Conservation (phyloP, 306 rosid species). For the Fragaria vesca region DNA sequence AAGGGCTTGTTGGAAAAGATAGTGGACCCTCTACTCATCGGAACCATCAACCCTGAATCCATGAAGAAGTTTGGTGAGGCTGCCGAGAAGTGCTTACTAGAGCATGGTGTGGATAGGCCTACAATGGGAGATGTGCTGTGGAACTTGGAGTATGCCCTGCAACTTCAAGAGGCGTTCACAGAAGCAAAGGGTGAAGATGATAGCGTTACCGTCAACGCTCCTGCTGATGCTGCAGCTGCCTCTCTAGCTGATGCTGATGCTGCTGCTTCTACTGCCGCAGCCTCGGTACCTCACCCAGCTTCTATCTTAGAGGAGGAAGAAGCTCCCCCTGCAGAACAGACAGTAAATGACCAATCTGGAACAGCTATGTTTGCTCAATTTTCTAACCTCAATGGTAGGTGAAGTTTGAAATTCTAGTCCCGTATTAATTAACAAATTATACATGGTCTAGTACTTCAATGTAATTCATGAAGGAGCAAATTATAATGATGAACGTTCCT, state of each 20-base stretch:
- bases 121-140: constrained; percentile 57
- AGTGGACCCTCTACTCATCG: constrained; percentile 40
- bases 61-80: constrained; percentile 54
- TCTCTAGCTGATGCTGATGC: not conserved
- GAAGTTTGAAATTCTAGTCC: constrained; percentile 14
- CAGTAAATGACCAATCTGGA: constrained; percentile 65
- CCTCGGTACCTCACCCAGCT: not conserved
- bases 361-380: constrained; percentile 68
- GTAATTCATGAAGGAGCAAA: not conserved
- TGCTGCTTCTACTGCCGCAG: constrained; percentile 13
- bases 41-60: constrained; percentile 42
- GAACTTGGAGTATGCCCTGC: constrained; percentile 53
- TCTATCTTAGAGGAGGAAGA: constrained; percentile 23
- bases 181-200: constrained; percentile 35
- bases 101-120: constrained; percentile 53
- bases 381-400: constrained; percentile 68
- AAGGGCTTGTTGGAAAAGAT: constrained; percentile 44
- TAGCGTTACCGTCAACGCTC: not conserved
- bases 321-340: constrained; percentile 23
- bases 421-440: not conserved
- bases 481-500: not conserved
- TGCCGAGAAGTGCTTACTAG: constrained; percentile 52
- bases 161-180: constrained; percentile 48
- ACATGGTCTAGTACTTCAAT: not conserved
- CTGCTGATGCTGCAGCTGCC: not conserved